phyloP scores from a whole-genome alignment of 495 filamentous ascomycete genomes.

The Hyaloscypha finlandica region DNA sequence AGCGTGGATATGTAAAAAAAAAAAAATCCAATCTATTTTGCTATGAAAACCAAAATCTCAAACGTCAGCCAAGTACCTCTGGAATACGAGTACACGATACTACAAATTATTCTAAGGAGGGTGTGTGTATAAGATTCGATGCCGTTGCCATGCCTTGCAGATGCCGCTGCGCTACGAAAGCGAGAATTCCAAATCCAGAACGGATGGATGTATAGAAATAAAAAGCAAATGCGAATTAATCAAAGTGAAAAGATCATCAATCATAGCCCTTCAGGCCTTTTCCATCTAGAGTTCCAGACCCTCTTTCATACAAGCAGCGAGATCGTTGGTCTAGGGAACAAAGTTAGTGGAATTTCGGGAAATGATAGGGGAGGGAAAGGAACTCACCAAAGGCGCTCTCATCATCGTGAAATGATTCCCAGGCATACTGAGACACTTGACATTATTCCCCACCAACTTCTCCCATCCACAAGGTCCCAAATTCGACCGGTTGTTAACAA shows the following conservation, averaged over 20 bases:
- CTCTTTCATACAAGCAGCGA: slow-evolving; percentile 15
- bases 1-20: not conserved
- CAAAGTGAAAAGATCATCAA: not conserved
- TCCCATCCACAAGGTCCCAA: slow-evolving; percentile 83
- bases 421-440: slow-evolving; percentile 60
- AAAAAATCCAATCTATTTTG: not conserved
- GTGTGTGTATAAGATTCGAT: not conserved
- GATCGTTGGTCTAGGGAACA: slow-evolving; percentile 8
- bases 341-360: slow-evolving; percentile 1
- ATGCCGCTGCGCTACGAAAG: not conserved
- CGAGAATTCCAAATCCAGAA: not conserved
- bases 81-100: not conserved
- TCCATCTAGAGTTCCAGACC: slow-evolving; percentile 9
- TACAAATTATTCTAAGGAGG: not conserved
- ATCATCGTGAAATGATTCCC: slow-evolving; percentile 78
- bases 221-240: not conserved
- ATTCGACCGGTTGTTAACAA: slow-evolving; percentile 66
- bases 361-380: not conserved
- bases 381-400: slow-evolving; percentile 56
- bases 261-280: not conserved
- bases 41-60: too few species aligned
- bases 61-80: too few species aligned
- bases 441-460: slow-evolving; percentile 65
- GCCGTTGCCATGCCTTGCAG: not conserved
- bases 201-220: not conserved